Evolutionary conservation across 148 eudicot genomes (phyloP).

Genomic region (Arbutus unedo): DNA sequence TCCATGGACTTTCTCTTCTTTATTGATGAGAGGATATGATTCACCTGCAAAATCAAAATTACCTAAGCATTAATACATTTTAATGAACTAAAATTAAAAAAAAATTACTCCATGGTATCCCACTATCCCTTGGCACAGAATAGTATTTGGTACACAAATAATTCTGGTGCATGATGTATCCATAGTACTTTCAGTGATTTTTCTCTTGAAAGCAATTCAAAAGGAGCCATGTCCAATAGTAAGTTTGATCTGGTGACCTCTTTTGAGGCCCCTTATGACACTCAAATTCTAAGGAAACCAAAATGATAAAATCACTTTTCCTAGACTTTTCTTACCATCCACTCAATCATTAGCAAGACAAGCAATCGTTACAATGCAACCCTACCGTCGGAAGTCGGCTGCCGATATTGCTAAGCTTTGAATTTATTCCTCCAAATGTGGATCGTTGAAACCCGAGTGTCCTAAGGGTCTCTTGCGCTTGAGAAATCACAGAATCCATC

Average conservation of each 20-base stretch:
- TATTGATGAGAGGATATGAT: constrained; percentile 77
- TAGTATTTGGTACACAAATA: background rate
- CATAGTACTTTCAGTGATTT: background rate
- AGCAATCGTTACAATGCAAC: background rate
- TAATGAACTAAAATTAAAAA: background rate
- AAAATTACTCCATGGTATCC: background rate
- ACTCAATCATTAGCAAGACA: background rate
- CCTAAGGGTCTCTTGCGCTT: constrained; percentile 55
- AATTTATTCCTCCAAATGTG: constrained; percentile 59
- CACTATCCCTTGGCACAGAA: background rate
- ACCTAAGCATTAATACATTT: background rate
- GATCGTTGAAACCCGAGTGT: constrained; percentile 52
- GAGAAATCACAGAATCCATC: constrained; percentile 61
- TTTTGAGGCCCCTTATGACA: background rate
- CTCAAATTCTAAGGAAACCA: background rate
- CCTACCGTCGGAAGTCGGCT: constrained; percentile 64
- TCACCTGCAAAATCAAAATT: constrained; percentile 58
- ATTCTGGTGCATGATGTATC: background rate
- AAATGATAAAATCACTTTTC: constrained; percentile 5
- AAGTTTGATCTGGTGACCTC: background rate
- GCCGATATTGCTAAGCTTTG: constrained; percentile 54
- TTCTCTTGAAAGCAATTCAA: background rate
- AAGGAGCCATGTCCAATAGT: background rate
- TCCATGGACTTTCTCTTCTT: constrained; percentile 99
- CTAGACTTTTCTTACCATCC: background rate